phyloP scores from a whole-genome alignment of 257 asterid species.

The Handroanthus guayacan region DNA sequence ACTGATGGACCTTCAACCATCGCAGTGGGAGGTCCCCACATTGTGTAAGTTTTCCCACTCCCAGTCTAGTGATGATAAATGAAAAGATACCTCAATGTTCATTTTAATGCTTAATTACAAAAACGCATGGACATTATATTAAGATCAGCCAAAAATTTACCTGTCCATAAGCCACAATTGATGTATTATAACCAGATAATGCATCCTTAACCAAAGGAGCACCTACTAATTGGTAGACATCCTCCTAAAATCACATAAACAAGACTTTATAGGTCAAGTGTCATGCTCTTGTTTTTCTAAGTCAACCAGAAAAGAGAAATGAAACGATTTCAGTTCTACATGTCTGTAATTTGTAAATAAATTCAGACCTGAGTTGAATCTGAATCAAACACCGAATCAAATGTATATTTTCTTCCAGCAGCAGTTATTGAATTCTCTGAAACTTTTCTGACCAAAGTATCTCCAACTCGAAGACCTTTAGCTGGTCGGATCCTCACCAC shows the following conservation, averaged over 20 bases:
- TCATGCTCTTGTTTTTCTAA: not conserved
- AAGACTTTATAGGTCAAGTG: slow-evolving; percentile 2
- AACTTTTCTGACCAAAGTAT: slow-evolving; percentile 57
- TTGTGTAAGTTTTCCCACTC: slow-evolving; percentile 91
- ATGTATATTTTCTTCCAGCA: slow-evolving; percentile 63
- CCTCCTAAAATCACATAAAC: slow-evolving; percentile 60
- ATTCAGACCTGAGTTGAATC: slow-evolving; percentile 78
- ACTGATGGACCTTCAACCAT: slow-evolving; percentile 77
- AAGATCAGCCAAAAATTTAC: slow-evolving; percentile 41
- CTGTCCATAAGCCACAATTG: slow-evolving; percentile 95
- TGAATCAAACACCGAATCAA: slow-evolving; percentile 76
- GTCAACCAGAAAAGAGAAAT: not conserved
- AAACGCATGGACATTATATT: not conserved
- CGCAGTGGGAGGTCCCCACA: slow-evolving; percentile 98
- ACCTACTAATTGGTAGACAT: slow-evolving; percentile 74
- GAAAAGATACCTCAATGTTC: slow-evolving; percentile 23
- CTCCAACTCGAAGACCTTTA: slow-evolving; percentile 53
- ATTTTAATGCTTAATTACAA: not conserved
- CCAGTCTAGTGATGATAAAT: slow-evolving; percentile 69
- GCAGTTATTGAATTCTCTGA: slow-evolving; percentile 67
- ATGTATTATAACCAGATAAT: slow-evolving; percentile 86
- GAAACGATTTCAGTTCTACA: not conserved
- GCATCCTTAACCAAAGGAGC: slow-evolving; percentile 87
- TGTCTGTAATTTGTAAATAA: not conserved
- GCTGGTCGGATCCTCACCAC: slow-evolving; percentile 82